A percentile compares a stretch with the other conserved stretches of the same genome.
Conservation (phyloP, 768 basidiomycete genomes). For the Tylopilus balloui region DNA sequence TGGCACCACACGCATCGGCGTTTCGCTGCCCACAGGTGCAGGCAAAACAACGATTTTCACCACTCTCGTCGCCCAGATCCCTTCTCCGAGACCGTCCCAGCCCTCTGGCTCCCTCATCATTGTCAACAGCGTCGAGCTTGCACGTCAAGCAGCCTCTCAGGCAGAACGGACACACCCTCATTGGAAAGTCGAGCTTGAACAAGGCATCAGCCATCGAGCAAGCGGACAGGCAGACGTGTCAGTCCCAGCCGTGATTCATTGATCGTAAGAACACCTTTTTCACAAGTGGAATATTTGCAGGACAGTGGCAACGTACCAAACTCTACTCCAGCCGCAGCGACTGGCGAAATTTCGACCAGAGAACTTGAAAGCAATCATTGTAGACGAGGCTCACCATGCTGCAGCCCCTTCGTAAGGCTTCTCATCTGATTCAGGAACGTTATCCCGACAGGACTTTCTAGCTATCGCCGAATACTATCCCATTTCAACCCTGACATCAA, state of each 20-base stretch:
- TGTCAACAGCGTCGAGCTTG: slow-evolving; percentile 88
- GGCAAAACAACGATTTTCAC: slow-evolving; percentile 93
- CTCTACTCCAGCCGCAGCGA: slow-evolving; percentile 58
- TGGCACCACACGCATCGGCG: slow-evolving; percentile 74
- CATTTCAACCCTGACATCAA: slow-evolving; percentile 70
- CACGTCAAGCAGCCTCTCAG: slow-evolving; percentile 77
- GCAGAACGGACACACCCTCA: slow-evolving; percentile 61
- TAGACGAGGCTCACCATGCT: slow-evolving; percentile 96
- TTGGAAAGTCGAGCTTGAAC: slow-evolving; percentile 88
- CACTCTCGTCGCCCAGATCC: slow-evolving; percentile 65
- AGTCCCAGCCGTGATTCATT: slow-evolving; percentile 1
- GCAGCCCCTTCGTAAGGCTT: slow-evolving; percentile 81
- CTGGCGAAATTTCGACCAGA: slow-evolving; percentile 72
- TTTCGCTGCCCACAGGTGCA: slow-evolving; percentile 81
- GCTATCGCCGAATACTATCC: slow-evolving; percentile 81
- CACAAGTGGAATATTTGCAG: slow-evolving; percentile 33
- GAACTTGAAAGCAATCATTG: slow-evolving; percentile 66
- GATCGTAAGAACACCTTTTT: neutral
- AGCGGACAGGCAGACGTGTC: slow-evolving; percentile 84
- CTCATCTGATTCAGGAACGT: neutral
- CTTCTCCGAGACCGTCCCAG: slow-evolving; percentile 37
- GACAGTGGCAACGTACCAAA: slow-evolving; percentile 89
- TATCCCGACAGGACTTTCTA: slow-evolving; percentile 21
- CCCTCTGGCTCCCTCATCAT: slow-evolving; percentile 71
- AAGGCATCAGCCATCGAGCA: slow-evolving; percentile 70